Conservation (phyloP, 768 basidiomycete genomes). For the Tulasnella sp. region DNA sequence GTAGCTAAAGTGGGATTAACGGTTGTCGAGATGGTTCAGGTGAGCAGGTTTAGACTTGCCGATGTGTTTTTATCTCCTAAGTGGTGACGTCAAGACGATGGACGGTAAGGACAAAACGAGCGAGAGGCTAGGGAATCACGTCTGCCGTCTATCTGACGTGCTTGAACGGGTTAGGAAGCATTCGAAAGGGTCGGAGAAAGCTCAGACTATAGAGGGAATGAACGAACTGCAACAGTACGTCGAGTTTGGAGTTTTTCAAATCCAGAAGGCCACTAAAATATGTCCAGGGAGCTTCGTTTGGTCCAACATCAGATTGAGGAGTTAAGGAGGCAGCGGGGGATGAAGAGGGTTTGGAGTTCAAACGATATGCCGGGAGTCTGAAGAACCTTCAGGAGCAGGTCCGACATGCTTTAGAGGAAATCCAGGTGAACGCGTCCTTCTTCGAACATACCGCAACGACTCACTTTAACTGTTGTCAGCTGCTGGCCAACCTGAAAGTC, state of each 20-base stretch:
- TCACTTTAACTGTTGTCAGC: too few species aligned
- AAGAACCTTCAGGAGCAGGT: not conserved
- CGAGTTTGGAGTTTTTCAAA: not conserved
- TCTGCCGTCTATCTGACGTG: not conserved
- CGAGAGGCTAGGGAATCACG: not conserved
- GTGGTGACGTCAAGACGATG: too few species aligned
- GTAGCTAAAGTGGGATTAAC: too few species aligned
- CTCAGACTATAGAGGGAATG: too few species aligned
- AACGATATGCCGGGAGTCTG: not conserved
- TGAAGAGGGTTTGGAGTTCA: not conserved
- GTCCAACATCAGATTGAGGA: not conserved
- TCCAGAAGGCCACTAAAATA: not conserved
- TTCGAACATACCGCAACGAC: too few species aligned
- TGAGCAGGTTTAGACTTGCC: not conserved
- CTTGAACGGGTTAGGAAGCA: not conserved
- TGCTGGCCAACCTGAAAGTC: too few species aligned
- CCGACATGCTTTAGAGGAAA: not conserved
- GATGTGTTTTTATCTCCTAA: not conserved
- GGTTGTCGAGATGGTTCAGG: too few species aligned
- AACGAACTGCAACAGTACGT: too few species aligned
- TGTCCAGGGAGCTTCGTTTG: not conserved
- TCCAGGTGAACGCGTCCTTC: not conserved
- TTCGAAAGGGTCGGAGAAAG: too few species aligned
- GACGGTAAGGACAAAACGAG: not conserved
- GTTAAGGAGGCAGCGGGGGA: not conserved